Evolutionary conservation across 305 asterid genomes (phyloP), one percentile per base, ranked within the genome.

Genomic region (Euphrasia arctica): DNA sequence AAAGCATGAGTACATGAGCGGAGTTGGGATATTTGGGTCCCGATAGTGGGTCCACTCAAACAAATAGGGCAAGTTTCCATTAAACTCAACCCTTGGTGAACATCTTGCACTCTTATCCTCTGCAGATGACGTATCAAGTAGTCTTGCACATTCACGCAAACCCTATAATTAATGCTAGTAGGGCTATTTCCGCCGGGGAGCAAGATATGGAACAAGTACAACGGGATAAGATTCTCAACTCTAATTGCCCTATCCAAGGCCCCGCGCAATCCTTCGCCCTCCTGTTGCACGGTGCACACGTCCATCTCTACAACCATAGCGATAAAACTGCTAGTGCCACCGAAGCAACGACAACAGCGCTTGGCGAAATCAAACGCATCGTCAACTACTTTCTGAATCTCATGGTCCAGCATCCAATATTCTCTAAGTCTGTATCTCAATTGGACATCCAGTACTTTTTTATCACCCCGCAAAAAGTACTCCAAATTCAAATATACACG

Each of bases 251-350:
- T 27, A 4, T 10, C 41, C 36, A 9, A 3, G 6, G 60, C 39
- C 2, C 15, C 60, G 4, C 6, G 41, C n/a, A 55, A 8, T 29
- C 5, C 41, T 5, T 55, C 39, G 6, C 60, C 60, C 13, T 55
- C 60, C 12, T 55, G 60, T 15, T 55, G 39, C 60, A 55, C 60
- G 12, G 60, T 55, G 25, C 61, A 27, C 3, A 56, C 61, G 43
- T 28, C 43, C 3, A 56, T 5, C 22, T 22, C 42, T 43, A 56
- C 22, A 4, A 32, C 22, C 9, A 56, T 1, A 5, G 61, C 22
- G 22, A 18, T 18, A 18, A 18, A 42, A 14, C 12, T 13, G 14
- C 14, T 3, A 5, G 3, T 14, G 39, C 11, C 9, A 9, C 5
- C 13, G 22, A 18, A 18, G 22, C 22, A 18, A 18, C 39, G 60